These are phyloP conservation scores for Otatea glauca DNA, from an alignment of 176 grass and related monocot species.

Conservation along the genomic window DNA sequence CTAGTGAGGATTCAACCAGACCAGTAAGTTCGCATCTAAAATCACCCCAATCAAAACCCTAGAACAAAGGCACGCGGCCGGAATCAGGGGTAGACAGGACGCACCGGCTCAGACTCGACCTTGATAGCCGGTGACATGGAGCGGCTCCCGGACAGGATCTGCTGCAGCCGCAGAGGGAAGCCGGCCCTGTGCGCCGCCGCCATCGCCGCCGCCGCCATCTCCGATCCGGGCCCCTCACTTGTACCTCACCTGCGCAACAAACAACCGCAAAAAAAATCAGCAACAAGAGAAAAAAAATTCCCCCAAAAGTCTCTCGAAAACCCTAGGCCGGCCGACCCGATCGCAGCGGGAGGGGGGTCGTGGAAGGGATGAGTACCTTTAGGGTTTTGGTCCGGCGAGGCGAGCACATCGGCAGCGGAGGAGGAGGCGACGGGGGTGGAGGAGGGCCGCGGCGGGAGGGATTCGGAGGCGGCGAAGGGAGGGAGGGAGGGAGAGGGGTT, in stretches of 20 bases:
- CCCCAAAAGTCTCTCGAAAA: slow-evolving; percentile 44
- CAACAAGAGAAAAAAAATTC: not conserved
- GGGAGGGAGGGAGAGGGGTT: not conserved
- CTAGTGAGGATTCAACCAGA: not conserved
- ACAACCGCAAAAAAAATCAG: slow-evolving; percentile 33
- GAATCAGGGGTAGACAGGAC: slow-evolving; percentile 16
- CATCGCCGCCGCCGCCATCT: slow-evolving; percentile 64
- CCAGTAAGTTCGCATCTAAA: slow-evolving; percentile 7
- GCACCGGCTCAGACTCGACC: slow-evolving; percentile 88
- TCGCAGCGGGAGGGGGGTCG: slow-evolving; percentile 30
- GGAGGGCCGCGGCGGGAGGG: not conserved
- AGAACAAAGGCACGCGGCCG: slow-evolving; percentile 6
- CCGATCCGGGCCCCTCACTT: slow-evolving; percentile 48
- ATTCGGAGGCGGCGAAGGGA: slow-evolving; percentile 35
- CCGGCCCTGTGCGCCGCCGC: slow-evolving; percentile 77
- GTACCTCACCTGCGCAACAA: slow-evolving; percentile 53
- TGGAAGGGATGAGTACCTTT: slow-evolving; percentile 41
- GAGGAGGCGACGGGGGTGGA: not conserved
- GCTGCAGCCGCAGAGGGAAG: slow-evolving; percentile 93
- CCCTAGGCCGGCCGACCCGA: slow-evolving; percentile 46
- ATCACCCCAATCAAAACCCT: slow-evolving; percentile 37
- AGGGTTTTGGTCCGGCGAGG: slow-evolving; percentile 47
- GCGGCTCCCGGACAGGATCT: slow-evolving; percentile 81
- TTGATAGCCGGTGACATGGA: slow-evolving; percentile 74
- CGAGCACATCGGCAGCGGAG: slow-evolving; percentile 55